Conservation (phyloP, 129 eudicot genomes). For the Helianthus tuberosus region DNA sequence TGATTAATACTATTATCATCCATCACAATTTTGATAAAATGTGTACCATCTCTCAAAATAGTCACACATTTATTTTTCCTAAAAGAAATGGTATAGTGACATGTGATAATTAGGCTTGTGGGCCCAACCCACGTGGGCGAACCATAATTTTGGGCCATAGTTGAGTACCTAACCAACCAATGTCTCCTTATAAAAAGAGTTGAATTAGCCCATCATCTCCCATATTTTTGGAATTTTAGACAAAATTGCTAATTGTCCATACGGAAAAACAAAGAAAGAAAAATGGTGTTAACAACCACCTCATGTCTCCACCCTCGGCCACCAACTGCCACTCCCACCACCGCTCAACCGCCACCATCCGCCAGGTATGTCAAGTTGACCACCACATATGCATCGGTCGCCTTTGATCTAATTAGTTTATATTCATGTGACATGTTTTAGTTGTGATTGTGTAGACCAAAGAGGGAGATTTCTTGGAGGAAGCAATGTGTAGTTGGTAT, state of each 20-base stretch:
- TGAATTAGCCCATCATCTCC: slow-evolving; percentile 19
- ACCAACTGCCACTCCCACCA: slow-evolving; percentile 28
- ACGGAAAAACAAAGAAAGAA: slow-evolving; percentile 6
- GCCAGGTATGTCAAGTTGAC: slow-evolving; percentile 38
- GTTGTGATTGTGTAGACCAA: slow-evolving; percentile 24
- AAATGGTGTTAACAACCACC: slow-evolving; percentile 48
- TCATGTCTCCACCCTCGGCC: slow-evolving; percentile 52
- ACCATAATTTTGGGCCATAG: slow-evolving; percentile 1
- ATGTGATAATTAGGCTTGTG: not conserved
- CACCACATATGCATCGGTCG: not conserved
- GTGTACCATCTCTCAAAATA: not conserved
- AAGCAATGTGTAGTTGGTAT: slow-evolving; percentile 47
- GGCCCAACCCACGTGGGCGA: slow-evolving; percentile 41
- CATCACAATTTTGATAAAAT: not conserved
- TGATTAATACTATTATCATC: not conserved
- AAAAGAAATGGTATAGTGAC: not conserved
- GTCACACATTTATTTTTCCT: not conserved
- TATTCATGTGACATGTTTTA: slow-evolving; percentile 7
- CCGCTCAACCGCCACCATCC: slow-evolving; percentile 20
- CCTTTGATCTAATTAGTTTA: not conserved
- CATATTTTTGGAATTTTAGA: slow-evolving; percentile 25
- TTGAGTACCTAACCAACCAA: slow-evolving; percentile 18
- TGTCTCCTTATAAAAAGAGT: slow-evolving; percentile 16
- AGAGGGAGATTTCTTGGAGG: slow-evolving; percentile 46
- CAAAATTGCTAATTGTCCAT: slow-evolving; percentile 10